These are phyloP conservation scores for Lithocarpus polystachyus DNA, from an alignment of 306 rosid species.

Conservation along the genomic window DNA sequence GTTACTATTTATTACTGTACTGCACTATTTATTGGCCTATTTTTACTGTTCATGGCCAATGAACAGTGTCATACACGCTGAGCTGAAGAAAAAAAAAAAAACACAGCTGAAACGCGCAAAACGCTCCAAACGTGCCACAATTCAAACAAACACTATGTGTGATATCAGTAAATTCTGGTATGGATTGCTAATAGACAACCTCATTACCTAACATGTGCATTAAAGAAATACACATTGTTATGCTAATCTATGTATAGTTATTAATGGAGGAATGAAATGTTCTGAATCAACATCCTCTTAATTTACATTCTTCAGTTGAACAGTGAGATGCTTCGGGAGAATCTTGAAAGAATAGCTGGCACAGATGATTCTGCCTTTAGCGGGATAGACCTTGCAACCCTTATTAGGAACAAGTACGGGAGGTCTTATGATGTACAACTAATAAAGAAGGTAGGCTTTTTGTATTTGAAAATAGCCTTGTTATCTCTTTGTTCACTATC, in stretches of 20 bases:
- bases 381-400: conserved; percentile 93
- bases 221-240: too few relatives aligned
- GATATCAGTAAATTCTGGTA: not conserved
- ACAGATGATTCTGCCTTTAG: conserved; percentile 79
- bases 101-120: too few relatives aligned
- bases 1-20: too few relatives aligned
- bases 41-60: too few relatives aligned
- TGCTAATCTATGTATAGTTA: not conserved
- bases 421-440: conserved; percentile 91
- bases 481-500: too few relatives aligned
- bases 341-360: conserved; percentile 83
- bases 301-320: conserved; percentile 42
- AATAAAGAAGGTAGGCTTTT: conserved; percentile 73
- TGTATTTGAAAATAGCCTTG: not conserved
- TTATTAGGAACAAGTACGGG: conserved; percentile 89
- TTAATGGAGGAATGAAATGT: not conserved
- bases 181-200: not conserved
- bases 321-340: conserved; percentile 58
- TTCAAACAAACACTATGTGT: too few relatives aligned
- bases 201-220: too few relatives aligned
- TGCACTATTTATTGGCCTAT: too few relatives aligned
- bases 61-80: too few relatives aligned
- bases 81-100: too few relatives aligned
- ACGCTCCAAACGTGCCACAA: too few relatives aligned
- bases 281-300: conserved; percentile 3